A percentile compares a stretch with the other conserved stretches of the same genome.
phyloP scores from a whole-genome alignment of 257 asterid genomes.

The Solanum neorickii region DNA sequence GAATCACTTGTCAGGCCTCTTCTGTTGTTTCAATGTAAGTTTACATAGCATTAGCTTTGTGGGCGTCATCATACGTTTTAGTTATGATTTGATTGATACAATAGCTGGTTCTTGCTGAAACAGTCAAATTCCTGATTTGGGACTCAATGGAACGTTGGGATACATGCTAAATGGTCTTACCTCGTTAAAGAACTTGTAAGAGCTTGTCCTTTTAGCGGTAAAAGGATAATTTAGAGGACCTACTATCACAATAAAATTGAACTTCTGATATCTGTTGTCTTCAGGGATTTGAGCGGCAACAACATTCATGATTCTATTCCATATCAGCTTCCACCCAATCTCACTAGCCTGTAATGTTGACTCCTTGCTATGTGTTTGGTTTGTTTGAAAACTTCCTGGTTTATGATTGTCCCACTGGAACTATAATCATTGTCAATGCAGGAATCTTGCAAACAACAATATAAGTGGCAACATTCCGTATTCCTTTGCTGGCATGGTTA shows the following conservation, averaged over 20 bases:
- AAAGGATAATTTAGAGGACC: neutral
- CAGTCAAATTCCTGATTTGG: constrained; percentile 76
- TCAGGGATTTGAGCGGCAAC: constrained; percentile 93
- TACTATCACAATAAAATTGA: neutral
- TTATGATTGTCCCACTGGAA: neutral
- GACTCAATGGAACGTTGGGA: constrained; percentile 81
- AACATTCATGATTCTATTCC: constrained; percentile 62
- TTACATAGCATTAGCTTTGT: neutral
- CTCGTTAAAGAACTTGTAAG: constrained; percentile 76
- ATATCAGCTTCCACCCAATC: constrained; percentile 77
- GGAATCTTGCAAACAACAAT: constrained; percentile 84
- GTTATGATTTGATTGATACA: neutral
- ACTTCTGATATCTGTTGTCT: constrained; percentile 4
- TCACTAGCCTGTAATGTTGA: constrained; percentile 69
- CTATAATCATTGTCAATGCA: constrained; percentile 21
- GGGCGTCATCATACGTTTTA: neutral
- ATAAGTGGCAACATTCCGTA: constrained; percentile 75
- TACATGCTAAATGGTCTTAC: constrained; percentile 61
- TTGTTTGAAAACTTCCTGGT: constrained; percentile 3
- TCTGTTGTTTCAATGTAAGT: constrained; percentile 82
- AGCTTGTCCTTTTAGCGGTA: neutral
- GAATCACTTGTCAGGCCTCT: constrained; percentile 70
- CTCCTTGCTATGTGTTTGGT: constrained; percentile 5
- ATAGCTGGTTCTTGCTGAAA: constrained; percentile 15
- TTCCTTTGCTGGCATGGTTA: constrained; percentile 44